Evolutionary conservation across 1,284 basidiomycete genomes (phyloP).

Genomic region (Ustilago xerochloae): DNA sequence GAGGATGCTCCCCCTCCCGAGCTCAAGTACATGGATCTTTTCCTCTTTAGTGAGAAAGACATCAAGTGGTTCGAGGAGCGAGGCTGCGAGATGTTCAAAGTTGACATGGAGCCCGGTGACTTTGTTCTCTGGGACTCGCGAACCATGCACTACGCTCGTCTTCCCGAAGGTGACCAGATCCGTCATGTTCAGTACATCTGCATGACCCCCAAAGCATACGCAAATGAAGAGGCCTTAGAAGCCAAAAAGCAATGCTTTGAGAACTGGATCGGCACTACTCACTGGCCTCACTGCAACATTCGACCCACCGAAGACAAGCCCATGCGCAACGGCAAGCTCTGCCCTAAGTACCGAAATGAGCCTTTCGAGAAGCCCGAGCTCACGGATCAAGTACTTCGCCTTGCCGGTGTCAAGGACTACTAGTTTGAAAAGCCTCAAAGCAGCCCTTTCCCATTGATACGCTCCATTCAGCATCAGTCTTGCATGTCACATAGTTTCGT

Average conservation of each 20-base stretch:
- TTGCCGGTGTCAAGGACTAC: slow-evolving; percentile 18
- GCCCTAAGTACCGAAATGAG: slow-evolving; percentile 18
- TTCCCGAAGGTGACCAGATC: slow-evolving; percentile 15
- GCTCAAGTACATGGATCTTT: slow-evolving; percentile 57
- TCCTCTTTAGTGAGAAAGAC: slow-evolving; percentile 59
- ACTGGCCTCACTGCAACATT: slow-evolving; percentile 30
- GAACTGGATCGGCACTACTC: slow-evolving; percentile 21
- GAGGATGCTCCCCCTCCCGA: slow-evolving; percentile 44
- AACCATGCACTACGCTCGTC: slow-evolving; percentile 47
- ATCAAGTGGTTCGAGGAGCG: slow-evolving; percentile 61
- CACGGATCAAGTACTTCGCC: slow-evolving; percentile 10
- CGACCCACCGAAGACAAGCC: slow-evolving; percentile 10
- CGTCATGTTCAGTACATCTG: slow-evolving; percentile 37
- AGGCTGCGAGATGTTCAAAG: slow-evolving; percentile 62
- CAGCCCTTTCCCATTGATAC: too few relatives aligned
- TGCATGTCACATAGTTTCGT: too few relatives aligned
- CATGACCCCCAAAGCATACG: slow-evolving; percentile 8
- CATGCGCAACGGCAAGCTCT: slow-evolving; percentile 12
- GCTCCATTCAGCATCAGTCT: too few relatives aligned
- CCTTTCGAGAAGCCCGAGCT: slow-evolving; percentile 18
- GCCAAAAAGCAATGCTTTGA: slow-evolving; percentile 21
- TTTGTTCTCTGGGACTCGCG: slow-evolving; percentile 54
- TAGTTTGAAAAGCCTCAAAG: too few relatives aligned
- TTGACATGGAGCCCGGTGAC: slow-evolving; percentile 61
- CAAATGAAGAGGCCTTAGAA: slow-evolving; percentile 8